Evolutionary conservation across 306 rosid genomes (phyloP).

Genomic region (Crotalaria pallida): DNA sequence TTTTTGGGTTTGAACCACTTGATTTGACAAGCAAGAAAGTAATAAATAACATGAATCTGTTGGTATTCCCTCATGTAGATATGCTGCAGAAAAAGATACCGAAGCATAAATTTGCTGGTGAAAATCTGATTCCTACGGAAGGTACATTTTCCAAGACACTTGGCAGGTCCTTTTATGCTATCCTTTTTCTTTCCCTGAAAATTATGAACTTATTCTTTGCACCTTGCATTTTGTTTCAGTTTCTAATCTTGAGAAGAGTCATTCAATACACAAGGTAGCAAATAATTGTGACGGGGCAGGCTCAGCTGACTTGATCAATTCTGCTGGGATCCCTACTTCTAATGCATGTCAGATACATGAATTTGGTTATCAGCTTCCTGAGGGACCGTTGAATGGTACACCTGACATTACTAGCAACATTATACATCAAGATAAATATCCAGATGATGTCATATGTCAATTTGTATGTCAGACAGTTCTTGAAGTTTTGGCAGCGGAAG

Average conservation of each 20-base stretch:
- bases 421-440: no score
- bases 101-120: constrained; percentile 26
- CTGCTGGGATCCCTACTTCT: constrained; percentile 14
- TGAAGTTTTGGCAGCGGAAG: no score
- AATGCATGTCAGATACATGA: constrained; percentile 28
- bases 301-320: constrained; percentile 27
- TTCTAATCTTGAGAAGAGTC: constrained; percentile 21
- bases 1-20: constrained; percentile 76
- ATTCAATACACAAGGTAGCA: constrained; percentile 15
- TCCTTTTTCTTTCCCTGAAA: constrained; percentile 5
- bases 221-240: constrained; percentile 37
- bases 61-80: constrained; percentile 83
- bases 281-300: constrained; percentile 15
- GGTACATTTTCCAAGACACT: constrained; percentile 33
- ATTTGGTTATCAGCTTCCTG: constrained; percentile 22
- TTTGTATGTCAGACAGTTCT: no score
- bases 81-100: constrained; percentile 68
- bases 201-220: constrained; percentile 6
- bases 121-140: constrained; percentile 28
- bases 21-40: constrained; percentile 43
- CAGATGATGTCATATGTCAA: no score
- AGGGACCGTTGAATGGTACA: constrained; percentile 22
- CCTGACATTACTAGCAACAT: constrained; percentile 5
- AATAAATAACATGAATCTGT: constrained; percentile 58
- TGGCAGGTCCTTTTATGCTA: background rate